Base-by-base conservation (phyloP, 352 stramenopile species). In the Globisporangium heterothallicum region DNA sequence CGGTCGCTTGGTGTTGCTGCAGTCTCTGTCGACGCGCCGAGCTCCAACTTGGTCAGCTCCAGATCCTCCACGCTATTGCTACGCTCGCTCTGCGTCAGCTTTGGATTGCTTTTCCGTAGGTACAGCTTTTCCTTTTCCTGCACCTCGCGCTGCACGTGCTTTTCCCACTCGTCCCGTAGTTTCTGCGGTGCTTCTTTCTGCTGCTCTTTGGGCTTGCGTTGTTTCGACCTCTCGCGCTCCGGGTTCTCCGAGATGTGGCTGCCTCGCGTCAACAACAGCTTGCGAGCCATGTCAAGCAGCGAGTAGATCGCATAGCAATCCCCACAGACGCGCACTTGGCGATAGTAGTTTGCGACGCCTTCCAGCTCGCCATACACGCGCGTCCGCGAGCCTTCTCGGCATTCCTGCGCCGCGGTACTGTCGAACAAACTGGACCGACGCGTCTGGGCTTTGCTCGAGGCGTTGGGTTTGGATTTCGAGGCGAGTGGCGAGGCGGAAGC, bases 241-340 rank as follows among this genome's bases (percentile, higher is more conserved):
- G n/a, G n/a, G n/a, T n/a, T n/a, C n/a, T n/a, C 67, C 26, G 42
- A 62, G 49, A 52, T 61, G 6, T 8, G 25, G 0, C 46, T 57
- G 2, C 57, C 56, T 5, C 45, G 29, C 7, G 57, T 51, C 3
- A 27, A 35, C 49, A 58, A 40, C 43, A 78, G 53, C 29, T 74
- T 60, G 2, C 90, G 65, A 2, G 83, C 77, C 21, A 78, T 67
- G 55, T 95, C 86, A 18, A 97, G 64, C 36, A 94, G 61, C 24
- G 70, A 61, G 70, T 97, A 97, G 24, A 97, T 74, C 59, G 75
- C 73, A 54, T 83, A 92, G 68, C 90, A 97, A 49, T 86, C 68
- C 14, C 27, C 26, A 49, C 90, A 97, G 9, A 97, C 88, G 14
- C 78, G 68, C 24, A 96, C 78, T 41, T 92, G 74, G 21, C 81